phyloP scores from a whole-genome alignment of 23 red algal species.

The Cyanidioschyzon merolae region DNA sequence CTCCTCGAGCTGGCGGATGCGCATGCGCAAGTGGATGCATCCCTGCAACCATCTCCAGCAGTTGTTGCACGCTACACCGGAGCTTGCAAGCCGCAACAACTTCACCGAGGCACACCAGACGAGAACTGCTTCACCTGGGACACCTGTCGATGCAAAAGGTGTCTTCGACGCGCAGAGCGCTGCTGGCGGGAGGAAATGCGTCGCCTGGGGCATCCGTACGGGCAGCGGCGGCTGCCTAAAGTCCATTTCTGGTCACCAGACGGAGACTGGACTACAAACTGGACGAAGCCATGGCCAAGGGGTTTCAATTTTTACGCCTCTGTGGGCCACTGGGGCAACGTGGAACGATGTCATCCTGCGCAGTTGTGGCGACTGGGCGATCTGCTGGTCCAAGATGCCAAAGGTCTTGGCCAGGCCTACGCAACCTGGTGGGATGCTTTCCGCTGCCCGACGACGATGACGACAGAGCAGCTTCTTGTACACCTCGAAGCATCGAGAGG shows the following conservation, averaged over 20 bases:
- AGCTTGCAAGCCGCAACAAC: not conserved
- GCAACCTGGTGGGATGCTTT: slow-evolving; percentile 13
- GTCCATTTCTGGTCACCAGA: slow-evolving; percentile 1
- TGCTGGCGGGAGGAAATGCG: slow-evolving; percentile 12
- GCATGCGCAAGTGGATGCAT: not conserved
- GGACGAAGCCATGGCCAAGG: not conserved
- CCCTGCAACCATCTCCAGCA: too few relatives aligned
- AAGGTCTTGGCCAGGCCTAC: not conserved
- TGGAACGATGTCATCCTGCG: not conserved
- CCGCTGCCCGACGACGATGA: not conserved
- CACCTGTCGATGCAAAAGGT: slow-evolving; percentile 12
- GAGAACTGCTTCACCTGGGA: slow-evolving; percentile 9
- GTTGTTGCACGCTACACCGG: not conserved
- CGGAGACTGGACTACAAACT: not conserved
- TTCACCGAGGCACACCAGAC: not conserved
- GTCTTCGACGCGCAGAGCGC: slow-evolving; percentile 8
- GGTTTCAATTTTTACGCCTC: slow-evolving; percentile 20
- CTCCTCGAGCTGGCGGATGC: not conserved
- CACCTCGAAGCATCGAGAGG: not conserved
- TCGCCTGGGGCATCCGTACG: slow-evolving; percentile 8
- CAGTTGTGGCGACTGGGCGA: slow-evolving; percentile 12
- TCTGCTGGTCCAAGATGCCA: slow-evolving; percentile 5
- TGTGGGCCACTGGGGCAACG: slow-evolving; percentile 4
- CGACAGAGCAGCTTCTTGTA: not conserved
- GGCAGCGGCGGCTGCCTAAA: not conserved